Conservation (phyloP, 371 early-diverging fungal species). For the Rhizopus sp. region DNA sequence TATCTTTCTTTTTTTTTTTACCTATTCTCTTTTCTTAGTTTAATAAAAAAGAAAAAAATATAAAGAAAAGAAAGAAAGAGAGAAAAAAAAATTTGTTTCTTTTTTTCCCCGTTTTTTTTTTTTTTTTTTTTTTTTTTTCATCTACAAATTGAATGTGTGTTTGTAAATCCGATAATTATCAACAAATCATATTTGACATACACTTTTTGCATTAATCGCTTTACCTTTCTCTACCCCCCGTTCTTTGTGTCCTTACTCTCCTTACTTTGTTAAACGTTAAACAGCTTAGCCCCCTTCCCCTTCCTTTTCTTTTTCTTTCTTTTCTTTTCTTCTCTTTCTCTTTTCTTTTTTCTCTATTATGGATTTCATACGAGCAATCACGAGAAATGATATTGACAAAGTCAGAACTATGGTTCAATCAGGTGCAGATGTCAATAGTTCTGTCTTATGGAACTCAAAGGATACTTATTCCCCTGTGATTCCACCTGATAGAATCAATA, state of each 20-base stretch:
- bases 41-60: constrained; percentile 7
- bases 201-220: not conserved
- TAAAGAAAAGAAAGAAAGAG: constrained; percentile 11
- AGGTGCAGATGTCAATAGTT: constrained; percentile 55
- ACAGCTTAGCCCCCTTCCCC: not conserved
- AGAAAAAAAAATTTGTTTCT: constrained; percentile 4
- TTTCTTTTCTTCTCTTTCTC: constrained; percentile 11
- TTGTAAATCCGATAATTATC: not conserved
- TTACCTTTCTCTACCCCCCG: not conserved
- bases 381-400: constrained; percentile 53
- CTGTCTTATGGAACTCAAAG: constrained; percentile 54
- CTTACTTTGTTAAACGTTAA: constrained; percentile 9
- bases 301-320: not conserved
- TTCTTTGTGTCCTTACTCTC: not conserved
- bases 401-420: constrained; percentile 46
- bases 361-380: constrained; percentile 54
- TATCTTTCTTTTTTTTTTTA: not conserved
- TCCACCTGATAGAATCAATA: constrained; percentile 32
- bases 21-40: constrained; percentile 4
- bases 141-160: not conserved
- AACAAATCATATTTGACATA: constrained; percentile 1
- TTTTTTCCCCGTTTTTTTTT: not conserved
- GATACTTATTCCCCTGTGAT: constrained; percentile 47
- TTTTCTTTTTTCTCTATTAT: constrained; percentile 26
- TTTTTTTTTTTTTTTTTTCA: not conserved